Base-by-base conservation (phyloP, 495 filamentous ascomycete genomes). In the Xanthoparmelia taractica region DNA sequence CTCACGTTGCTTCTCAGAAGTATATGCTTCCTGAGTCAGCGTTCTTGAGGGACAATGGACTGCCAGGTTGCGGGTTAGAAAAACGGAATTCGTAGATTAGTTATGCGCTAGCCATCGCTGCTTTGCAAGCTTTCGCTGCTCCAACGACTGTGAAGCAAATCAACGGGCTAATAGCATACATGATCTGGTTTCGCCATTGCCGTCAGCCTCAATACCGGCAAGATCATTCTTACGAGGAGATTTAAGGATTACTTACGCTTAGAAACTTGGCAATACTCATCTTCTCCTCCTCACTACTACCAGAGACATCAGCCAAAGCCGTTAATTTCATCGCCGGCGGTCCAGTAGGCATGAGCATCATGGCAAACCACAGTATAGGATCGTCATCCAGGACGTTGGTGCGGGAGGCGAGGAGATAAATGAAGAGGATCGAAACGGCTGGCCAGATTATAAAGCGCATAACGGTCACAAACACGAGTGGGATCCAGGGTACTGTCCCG, bases 301-400 rank as follows among this genome's bases (percentile, higher is more conserved):
- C 81, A 41, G 80, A 84, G 5, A 91, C 78, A 63, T 91, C 87
- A 4, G 87, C 79, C 58, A 91, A 71, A 2, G 84, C 82, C 23
- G 84, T 82, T 20, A 90, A 72, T 61, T 86, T 87, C 80, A 90
- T 82, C 0, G 87, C 86, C 3, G 84, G 83, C 13, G 88, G 88
- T 0, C 89, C 88, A 2, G 80, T 78, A 0, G 89, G 87, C 84
- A 91, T 91, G 29, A 91, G 68, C 86, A 90, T 91, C 79, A 91
- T 80, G 12, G 75, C 74, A 68, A 91, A 92, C 85, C 85, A 91
- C 25, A 92, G 70, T 47, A 92, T 84, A 0, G 89, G 88, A 70
- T 92, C 89, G 7, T 75, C 62, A 11, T 76, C 72, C 3, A 92
- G 71, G 11, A 86, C 23, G 23, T 68, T 63, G 0, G 87, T 90